phyloP scores from a whole-genome alignment of 2,329 filamentous ascomycete genomes.

The Cladophialophora carrionii region DNA sequence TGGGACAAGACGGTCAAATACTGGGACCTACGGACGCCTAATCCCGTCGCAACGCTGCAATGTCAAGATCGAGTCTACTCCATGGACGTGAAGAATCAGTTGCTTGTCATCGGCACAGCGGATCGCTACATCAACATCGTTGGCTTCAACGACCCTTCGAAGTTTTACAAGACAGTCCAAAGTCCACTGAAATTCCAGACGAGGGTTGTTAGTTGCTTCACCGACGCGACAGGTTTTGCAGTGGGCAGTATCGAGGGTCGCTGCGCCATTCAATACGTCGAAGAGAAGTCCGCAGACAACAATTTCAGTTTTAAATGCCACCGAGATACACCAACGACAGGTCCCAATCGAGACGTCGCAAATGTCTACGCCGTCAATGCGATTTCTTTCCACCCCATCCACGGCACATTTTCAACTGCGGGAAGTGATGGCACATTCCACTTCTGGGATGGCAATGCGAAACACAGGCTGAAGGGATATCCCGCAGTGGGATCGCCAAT shows the following conservation, averaged over 20 bases:
- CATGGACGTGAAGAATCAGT: slow-evolving; percentile 85
- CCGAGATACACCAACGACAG: slow-evolving; percentile 70
- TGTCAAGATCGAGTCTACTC: slow-evolving; percentile 69
- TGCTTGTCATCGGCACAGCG: slow-evolving; percentile 89
- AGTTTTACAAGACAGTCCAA: slow-evolving; percentile 95
- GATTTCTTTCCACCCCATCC: slow-evolving; percentile 94
- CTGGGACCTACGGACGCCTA: slow-evolving; percentile 59
- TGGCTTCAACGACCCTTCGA: slow-evolving; percentile 82
- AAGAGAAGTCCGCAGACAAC: slow-evolving; percentile 86
- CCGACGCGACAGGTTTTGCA: slow-evolving; percentile 86
- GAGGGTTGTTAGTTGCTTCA: slow-evolving; percentile 90
- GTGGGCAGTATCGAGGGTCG: slow-evolving; percentile 96
- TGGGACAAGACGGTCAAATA: slow-evolving; percentile 63
- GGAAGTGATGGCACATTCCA: slow-evolving; percentile 90
- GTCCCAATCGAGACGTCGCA: slow-evolving; percentile 64
- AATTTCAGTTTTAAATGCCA: slow-evolving; percentile 99
- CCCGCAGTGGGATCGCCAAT: slow-evolving; percentile 84
- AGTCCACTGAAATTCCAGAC: slow-evolving; percentile 99
- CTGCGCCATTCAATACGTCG: slow-evolving; percentile 97
- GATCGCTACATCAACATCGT: slow-evolving; percentile 96
- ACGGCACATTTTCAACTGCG: slow-evolving; percentile 97
- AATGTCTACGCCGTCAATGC: slow-evolving; percentile 96
- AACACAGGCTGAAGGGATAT: slow-evolving; percentile 87
- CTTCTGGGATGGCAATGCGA: slow-evolving; percentile 81
- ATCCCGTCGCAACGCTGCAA: slow-evolving; percentile 51